Conservation (phyloP, 768 basidiomycete species). For the Pleurotus giganteus region DNA sequence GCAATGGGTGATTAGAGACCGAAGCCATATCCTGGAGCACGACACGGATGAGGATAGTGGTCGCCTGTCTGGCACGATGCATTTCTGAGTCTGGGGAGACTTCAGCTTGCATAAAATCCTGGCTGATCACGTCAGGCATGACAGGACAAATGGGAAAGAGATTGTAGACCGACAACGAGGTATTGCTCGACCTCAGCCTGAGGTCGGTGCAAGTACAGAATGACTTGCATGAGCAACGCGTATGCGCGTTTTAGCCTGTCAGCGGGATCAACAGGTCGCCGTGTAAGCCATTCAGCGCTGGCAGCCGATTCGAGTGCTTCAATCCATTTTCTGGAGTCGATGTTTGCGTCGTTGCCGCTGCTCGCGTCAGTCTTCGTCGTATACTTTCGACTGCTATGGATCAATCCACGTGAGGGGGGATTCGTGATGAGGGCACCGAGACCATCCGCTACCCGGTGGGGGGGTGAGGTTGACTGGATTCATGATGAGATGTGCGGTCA, state of each 20-base stretch:
- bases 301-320: slow-evolving; percentile 21
- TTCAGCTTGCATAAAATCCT: slow-evolving; percentile 24
- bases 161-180: slow-evolving; percentile 16
- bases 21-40: slow-evolving; percentile 20
- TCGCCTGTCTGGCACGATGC: slow-evolving; percentile 21
- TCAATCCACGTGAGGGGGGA: too few relatives aligned
- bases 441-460: too few relatives aligned
- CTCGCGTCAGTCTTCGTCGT: not conserved
- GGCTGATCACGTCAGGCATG: not conserved
- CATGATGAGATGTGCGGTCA: too few relatives aligned
- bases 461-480: too few relatives aligned
- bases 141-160: not conserved
- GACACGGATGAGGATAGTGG: slow-evolving; percentile 17
- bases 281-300: slow-evolving; percentile 21
- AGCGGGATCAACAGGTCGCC: slow-evolving; percentile 13
- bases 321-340: slow-evolving; percentile 15
- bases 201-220: slow-evolving; percentile 23
- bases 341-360: not conserved
- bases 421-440: too few relatives aligned
- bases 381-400: not conserved
- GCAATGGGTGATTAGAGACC: slow-evolving; percentile 17
- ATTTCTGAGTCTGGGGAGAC: slow-evolving; percentile 24
- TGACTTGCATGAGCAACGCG: slow-evolving; percentile 23
- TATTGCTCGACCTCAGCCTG: slow-evolving; percentile 18
- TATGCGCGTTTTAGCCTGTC: slow-evolving; percentile 20